Evolutionary conservation across 345 rosid species (phyloP).

Genomic region (Mangifera indica): DNA sequence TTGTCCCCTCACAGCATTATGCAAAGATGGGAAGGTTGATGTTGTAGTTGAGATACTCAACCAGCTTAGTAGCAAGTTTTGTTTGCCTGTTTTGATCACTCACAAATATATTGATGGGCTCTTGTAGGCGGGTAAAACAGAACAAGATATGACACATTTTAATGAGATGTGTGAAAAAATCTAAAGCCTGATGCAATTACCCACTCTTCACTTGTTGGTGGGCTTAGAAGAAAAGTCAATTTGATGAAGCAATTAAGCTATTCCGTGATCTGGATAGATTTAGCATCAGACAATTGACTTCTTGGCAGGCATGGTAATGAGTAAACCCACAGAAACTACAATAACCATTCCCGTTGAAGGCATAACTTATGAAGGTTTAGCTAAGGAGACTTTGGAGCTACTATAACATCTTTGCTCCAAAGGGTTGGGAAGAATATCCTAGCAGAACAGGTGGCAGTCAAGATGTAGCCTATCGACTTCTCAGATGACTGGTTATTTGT

Average conservation of each 20-base stretch:
- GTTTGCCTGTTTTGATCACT: constrained; percentile 73
- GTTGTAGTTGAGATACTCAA: constrained; percentile 80
- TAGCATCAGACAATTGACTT: constrained; percentile 80
- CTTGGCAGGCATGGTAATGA: constrained; percentile 73
- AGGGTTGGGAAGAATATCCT: constrained; percentile 70
- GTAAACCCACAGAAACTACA: constrained; percentile 74
- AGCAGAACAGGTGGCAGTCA: constrained; percentile 63
- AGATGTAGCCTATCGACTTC: constrained; percentile 42
- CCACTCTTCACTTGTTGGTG: constrained; percentile 75
- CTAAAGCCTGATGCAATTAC: constrained; percentile 77
- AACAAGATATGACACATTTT: constrained; percentile 58
- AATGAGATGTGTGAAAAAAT: constrained; percentile 71
- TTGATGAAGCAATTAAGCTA: constrained; percentile 69
- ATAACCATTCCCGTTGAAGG: constrained; percentile 84
- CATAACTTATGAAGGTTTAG: constrained; percentile 73
- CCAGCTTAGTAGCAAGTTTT: constrained; percentile 70
- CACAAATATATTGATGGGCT: constrained; percentile 81
- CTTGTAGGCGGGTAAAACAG: constrained; percentile 73
- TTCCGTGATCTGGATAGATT: constrained; percentile 70
- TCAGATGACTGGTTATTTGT: constrained; percentile 8
- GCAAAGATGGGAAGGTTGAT: constrained; percentile 85
- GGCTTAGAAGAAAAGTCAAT: constrained; percentile 79
- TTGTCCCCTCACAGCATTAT: constrained; percentile 72
- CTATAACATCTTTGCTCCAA: constrained; percentile 58
- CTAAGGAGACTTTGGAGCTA: constrained; percentile 71